phyloP scores from a whole-genome alignment of 2,329 filamentous ascomycete genomes.

The Zelopaecilomyces penicillatus region DNA sequence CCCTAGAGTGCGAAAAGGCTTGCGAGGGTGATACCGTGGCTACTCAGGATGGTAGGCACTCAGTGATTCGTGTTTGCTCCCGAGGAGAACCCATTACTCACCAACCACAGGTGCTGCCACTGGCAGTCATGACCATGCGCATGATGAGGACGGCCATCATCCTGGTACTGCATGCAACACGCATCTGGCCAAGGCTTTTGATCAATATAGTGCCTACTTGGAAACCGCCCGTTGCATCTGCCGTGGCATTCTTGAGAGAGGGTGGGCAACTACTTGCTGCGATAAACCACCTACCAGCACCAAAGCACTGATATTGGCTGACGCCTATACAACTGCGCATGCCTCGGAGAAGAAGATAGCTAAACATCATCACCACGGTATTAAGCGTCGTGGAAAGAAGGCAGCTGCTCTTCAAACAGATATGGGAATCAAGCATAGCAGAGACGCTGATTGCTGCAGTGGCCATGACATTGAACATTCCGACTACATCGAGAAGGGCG shows the following conservation, averaged over 20 bases:
- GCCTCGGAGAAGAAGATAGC: conserved; percentile 2
- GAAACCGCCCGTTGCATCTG: conserved; percentile 30
- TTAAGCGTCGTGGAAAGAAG: conserved; percentile 14
- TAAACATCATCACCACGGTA: conserved; percentile 14
- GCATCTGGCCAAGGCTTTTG: conserved; percentile 24
- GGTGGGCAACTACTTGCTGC: conserved; percentile 21
- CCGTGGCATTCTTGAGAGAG: conserved; percentile 22
- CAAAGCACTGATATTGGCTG: not conserved
- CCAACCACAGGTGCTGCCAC: conserved; percentile 4
- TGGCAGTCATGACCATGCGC: conserved; percentile 16
- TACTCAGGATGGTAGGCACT: conserved; percentile 15
- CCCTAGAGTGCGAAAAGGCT: conserved; percentile 21
- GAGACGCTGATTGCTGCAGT: conserved; percentile 9
- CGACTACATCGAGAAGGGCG: not conserved
- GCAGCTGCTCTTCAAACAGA: conserved; percentile 6
- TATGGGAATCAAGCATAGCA: conserved; percentile 1
- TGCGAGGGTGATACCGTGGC: conserved; percentile 15
- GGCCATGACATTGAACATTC: conserved; percentile 7
- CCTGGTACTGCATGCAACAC: conserved; percentile 20
- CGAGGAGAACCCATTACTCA: no score
- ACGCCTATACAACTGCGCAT: conserved; percentile 5
- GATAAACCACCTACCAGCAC: conserved; percentile 6
- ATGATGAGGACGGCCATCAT: conserved; percentile 19
- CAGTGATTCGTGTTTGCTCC: no score
- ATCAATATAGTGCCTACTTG: conserved; percentile 27